Evolutionary conservation across 73 alveolate species (phyloP), one percentile per base, ranked within the genome.

Genomic region (Paramecium sexaurelia): DNA sequence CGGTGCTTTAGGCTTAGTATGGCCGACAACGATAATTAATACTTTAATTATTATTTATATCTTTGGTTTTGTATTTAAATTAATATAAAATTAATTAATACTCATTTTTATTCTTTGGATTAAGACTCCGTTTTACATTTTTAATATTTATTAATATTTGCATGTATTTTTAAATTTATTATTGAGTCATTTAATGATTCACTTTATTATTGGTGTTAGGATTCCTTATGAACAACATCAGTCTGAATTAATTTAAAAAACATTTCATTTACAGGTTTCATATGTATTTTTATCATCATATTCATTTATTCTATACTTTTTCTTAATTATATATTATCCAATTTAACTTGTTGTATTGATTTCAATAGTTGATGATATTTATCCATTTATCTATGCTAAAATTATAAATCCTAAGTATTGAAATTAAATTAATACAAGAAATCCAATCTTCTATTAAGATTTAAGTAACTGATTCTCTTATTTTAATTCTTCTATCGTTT

Each of bases 1-100:
- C 97, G 98, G 99, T 97, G 99, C 99, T 87, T 95, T 96, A 94
- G 99, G 97, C 97, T 88, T 97, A 97, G 99, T 97, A 96, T 97
- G 99, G 98, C 98, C 99, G 99, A 97, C 93, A 96, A 97, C 98
- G 24, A 61, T 61, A 61, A 15, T 51, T 51, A 17, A 9, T 15
- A 17, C 0, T 17, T 17, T 3, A 2, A 15, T 3, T 17, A 17
- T n/a, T 51, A 19, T 51, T 51, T 51, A 47, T 47, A 47, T 2
- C 29, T 0, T 47, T 0, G 61, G 26, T 11, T 47, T 1, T n/a
- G 17, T 35, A 35, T 35, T 35, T 35, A 4, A 35, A 35, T 4
- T 4, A 35, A 35, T 35, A 6, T 35, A 2, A 35, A n/a, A n/a
- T n/a, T 45, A 39, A 39, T 11, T 15, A 17, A 51, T 51, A 17